Conservation (phyloP, 805 yeast species). For the Ogataea siamensis region DNA sequence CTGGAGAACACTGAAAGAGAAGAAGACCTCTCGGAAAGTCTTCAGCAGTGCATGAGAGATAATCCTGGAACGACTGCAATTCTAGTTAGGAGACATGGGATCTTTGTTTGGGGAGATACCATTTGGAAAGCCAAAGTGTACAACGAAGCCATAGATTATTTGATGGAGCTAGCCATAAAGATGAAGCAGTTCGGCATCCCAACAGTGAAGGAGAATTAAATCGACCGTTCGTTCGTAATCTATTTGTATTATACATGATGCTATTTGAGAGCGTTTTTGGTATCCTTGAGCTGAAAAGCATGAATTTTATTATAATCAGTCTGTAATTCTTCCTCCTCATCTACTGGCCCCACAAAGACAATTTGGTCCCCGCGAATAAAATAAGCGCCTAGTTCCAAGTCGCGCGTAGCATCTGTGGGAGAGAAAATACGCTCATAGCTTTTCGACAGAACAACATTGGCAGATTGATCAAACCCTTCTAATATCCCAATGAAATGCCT, state of each 20-base stretch:
- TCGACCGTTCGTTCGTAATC: not conserved
- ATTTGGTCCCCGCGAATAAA: constrained; percentile 59
- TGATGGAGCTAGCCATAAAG: constrained; percentile 79
- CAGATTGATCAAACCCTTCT: constrained; percentile 63
- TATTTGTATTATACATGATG: constrained; percentile 13
- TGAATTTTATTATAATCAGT: constrained; percentile 41
- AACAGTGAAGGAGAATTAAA: constrained; percentile 32
- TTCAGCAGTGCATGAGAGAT: constrained; percentile 59
- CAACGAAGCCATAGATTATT: constrained; percentile 89
- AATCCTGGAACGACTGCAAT: constrained; percentile 85
- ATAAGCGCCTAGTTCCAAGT: constrained; percentile 45
- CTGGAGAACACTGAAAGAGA: constrained; percentile 89
- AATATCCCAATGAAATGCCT: constrained; percentile 46
- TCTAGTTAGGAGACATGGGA: constrained; percentile 88
- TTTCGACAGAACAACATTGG: constrained; percentile 55
- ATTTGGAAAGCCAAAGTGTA: constrained; percentile 92
- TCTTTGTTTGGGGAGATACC: constrained; percentile 93
- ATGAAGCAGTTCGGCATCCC: constrained; percentile 73
- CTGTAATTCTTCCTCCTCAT: constrained; percentile 38
- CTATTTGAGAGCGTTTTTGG: constrained; percentile 30
- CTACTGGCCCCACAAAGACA: constrained; percentile 54
- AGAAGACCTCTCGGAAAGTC: constrained; percentile 69
- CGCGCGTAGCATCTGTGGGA: constrained; percentile 37
- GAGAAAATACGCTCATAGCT: constrained; percentile 52
- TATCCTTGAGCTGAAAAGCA: constrained; percentile 28